Evolutionary conservation across 306 rosid genomes (phyloP), one percentile per base, ranked within the genome.

Genomic region (Vigna hirtella): DNA sequence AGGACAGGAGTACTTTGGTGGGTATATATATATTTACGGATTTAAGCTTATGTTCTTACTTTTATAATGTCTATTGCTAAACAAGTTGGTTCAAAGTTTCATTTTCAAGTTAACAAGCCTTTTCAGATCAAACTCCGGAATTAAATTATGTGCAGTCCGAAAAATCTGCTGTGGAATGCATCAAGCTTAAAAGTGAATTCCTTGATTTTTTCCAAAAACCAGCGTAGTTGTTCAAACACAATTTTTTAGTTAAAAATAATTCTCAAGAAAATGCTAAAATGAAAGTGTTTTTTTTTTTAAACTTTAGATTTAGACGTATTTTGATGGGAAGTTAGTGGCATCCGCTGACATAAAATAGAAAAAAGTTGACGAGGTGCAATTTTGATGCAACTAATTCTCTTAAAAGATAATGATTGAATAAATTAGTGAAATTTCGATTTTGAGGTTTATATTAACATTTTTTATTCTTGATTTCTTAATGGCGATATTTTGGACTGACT

Each of bases 1-100:
- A 57, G 64, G 65, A 45, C 50, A 49, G 64, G 64, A 42, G 38
- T 57, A 70, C 67, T 83, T 83, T 53, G 63, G 22, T 69, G 64
- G 72, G 80, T 86, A 67, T 72, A 30, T 30, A 4, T 30, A 83
- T 86, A 73, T 79, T 18, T 24, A 59, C 67, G 51, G 51, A 76
- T 66, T 40, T 56, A 56, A 61, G 42, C 58, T 79, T 52, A 43
- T 74, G 78, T 64, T 69, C 67, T 28, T 51, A 48, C 47, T 56
- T 43, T 77, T 80, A 42, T 38, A 1, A 58, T 40, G 9, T 61
- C 36, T 71, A 66, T 51, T 28, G 56, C 62, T 65, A 43, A 58
- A 30, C 34, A 30, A 26, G 50, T 79, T 75, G 73, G 73, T 70
- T 62, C 56, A 34, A 18, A 32, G 58, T 52, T 18, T 49, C 73